phyloP scores from a whole-genome alignment of 176 grass and related monocot genomes.

The Avena atlantica region DNA sequence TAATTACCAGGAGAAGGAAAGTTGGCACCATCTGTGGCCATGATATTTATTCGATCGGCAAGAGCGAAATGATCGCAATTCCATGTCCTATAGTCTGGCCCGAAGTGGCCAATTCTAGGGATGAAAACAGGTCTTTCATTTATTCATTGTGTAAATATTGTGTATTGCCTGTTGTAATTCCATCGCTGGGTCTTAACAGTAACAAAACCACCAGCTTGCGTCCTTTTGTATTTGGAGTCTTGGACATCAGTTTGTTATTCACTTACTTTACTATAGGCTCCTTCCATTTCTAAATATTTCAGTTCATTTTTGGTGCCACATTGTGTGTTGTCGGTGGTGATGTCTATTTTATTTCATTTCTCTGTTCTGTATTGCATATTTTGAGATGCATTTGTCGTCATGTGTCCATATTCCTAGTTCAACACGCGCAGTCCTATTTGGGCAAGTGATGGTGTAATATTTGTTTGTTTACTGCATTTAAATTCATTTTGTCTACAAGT shows the following conservation, averaged over 20 bases:
- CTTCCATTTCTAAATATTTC: conserved; percentile 8
- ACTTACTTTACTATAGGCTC: conserved; percentile 22
- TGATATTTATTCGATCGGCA: conserved; percentile 78
- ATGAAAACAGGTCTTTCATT: conserved; percentile 99
- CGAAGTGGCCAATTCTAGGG: conserved; percentile 94
- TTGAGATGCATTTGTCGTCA: conserved; percentile 3
- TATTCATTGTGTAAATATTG: conserved; percentile 73
- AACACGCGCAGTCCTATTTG: conserved; percentile 19
- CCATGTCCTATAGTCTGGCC: conserved; percentile 81
- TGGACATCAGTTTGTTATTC: conserved; percentile 29
- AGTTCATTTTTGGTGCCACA: conserved; percentile 43
- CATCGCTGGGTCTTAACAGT: conserved; percentile 52
- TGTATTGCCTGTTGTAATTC: conserved; percentile 69
- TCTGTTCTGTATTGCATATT: conserved; percentile 33
- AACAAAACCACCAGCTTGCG: conserved; percentile 34
- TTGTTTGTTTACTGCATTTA: conserved; percentile 10
- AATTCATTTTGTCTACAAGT: conserved; percentile 2
- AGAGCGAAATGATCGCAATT: conserved; percentile 82
- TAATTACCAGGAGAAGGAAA: conserved; percentile 95
- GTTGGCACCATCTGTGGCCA: conserved; percentile 88
- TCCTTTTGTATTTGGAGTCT: conserved; percentile 38
- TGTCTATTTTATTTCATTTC: neutral
- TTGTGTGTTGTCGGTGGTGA: neutral
- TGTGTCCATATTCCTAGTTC: conserved; percentile 33
- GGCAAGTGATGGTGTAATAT: conserved; percentile 3